phyloP scores from a whole-genome alignment of 2,329 filamentous ascomycete genomes.

The Camillea tinctor region DNA sequence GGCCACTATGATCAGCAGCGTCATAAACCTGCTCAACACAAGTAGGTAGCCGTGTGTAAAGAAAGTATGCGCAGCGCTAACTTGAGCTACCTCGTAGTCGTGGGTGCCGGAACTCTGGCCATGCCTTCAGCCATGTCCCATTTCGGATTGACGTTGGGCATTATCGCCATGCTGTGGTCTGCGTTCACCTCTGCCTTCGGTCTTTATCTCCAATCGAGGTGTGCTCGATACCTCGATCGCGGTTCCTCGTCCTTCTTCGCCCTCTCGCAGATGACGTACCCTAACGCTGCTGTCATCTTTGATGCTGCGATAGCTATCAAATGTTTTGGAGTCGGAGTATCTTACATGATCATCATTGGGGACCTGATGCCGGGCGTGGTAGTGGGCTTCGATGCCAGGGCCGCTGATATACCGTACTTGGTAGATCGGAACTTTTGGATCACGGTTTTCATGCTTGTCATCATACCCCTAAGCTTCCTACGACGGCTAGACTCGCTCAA shows the following conservation, averaged over 20 bases:
- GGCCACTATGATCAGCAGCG: conserved; percentile 85
- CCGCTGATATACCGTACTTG: conserved; percentile 67
- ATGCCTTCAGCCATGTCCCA: conserved; percentile 95
- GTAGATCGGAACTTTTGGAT: conserved; percentile 96
- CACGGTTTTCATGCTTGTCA: conserved; percentile 92
- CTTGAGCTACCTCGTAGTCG: conserved; percentile 55
- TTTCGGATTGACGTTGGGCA: conserved; percentile 87
- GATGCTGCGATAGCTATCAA: conserved; percentile 96
- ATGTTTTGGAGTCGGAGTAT: conserved; percentile 95
- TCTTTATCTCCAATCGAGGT: conserved; percentile 90
- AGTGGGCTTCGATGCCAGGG: conserved; percentile 69
- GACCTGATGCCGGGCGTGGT: conserved; percentile 97
- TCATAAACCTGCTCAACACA: conserved; percentile 94
- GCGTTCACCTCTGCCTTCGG: conserved; percentile 87
- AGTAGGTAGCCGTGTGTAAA: conserved; percentile 54
- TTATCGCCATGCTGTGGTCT: conserved; percentile 86
- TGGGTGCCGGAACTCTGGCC: conserved; percentile 90
- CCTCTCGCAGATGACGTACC: conserved; percentile 95
- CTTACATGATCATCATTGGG: conserved; percentile 97
- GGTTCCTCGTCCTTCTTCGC: conserved; percentile 92
- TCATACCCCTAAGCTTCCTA: conserved; percentile 92
- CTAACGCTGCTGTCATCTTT: conserved; percentile 92
- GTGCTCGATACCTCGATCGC: conserved; percentile 87
- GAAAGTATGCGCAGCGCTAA: conserved; percentile 13
- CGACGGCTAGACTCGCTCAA: conserved; percentile 91